Evolutionary conservation across 1,284 basidiomycete species (phyloP).

Genomic region (Anthracocystis panici-leucophaei): DNA sequence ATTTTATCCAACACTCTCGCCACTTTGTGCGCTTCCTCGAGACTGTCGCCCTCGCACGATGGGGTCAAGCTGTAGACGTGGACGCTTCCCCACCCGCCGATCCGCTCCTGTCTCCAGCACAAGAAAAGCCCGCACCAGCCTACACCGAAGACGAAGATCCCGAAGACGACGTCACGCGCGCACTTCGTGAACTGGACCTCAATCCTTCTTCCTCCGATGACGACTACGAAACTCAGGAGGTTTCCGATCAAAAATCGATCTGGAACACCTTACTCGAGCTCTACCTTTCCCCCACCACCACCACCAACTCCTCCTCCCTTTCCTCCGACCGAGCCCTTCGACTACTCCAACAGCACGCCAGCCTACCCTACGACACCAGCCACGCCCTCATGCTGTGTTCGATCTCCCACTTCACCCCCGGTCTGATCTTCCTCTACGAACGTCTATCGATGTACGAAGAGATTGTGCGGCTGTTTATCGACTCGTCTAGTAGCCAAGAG

Average conservation of each 20-base stretch:
- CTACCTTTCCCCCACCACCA: slow-evolving; percentile 76
- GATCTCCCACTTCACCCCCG: slow-evolving; percentile 81
- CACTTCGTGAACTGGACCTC: slow-evolving; percentile 30
- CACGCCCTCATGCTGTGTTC: slow-evolving; percentile 95
- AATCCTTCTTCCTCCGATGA: slow-evolving; percentile 19
- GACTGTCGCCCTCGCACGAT: slow-evolving; percentile 82
- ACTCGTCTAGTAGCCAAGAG: slow-evolving; percentile 69
- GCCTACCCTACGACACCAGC: slow-evolving; percentile 84
- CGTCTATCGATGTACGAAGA: slow-evolving; percentile 95
- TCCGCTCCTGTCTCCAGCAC: slow-evolving; percentile 8
- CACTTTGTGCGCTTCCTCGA: slow-evolving; percentile 91
- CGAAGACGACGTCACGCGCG: slow-evolving; percentile 27
- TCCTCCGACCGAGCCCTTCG: slow-evolving; percentile 45
- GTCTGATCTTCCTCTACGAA: slow-evolving; percentile 91
- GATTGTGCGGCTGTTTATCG: slow-evolving; percentile 88
- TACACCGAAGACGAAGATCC: slow-evolving; percentile 23
- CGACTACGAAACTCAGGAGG: slow-evolving; percentile 74
- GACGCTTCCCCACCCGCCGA: slow-evolving; percentile 24
- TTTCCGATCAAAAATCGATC: slow-evolving; percentile 82
- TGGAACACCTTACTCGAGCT: slow-evolving; percentile 98
- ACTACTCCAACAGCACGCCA: slow-evolving; percentile 55
- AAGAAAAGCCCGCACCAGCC: slow-evolving; percentile 13
- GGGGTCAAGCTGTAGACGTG: slow-evolving; percentile 80
- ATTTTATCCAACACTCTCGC: slow-evolving; percentile 89
- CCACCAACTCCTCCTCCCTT: slow-evolving; percentile 47